These are phyloP conservation scores for Boletellus ananas DNA, from an alignment of 768 basidiomycete genomes.

Conservation along the genomic window DNA sequence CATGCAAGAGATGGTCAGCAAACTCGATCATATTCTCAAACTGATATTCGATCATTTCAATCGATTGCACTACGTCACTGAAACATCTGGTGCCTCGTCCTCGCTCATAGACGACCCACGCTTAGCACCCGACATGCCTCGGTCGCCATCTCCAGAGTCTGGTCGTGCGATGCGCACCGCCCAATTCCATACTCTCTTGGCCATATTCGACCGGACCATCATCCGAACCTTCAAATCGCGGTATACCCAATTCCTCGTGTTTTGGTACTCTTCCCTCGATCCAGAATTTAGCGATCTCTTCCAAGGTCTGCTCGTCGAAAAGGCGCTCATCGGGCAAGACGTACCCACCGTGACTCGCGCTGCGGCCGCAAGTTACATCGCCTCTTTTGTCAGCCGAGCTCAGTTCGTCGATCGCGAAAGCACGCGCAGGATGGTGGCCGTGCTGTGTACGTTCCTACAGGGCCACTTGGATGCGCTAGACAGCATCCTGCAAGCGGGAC, in stretches of 20 bases:
- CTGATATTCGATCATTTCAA: slow-evolving; percentile 86
- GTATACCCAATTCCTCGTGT: slow-evolving; percentile 95
- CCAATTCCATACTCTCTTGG: slow-evolving; percentile 84
- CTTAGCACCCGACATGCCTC: slow-evolving; percentile 20
- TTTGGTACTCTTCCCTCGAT: slow-evolving; percentile 92
- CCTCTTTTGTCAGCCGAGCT: slow-evolving; percentile 87
- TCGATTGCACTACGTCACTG: slow-evolving; percentile 35
- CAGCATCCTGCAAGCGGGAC: slow-evolving; percentile 39
- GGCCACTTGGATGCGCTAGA: slow-evolving; percentile 74
- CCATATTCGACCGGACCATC: slow-evolving; percentile 91
- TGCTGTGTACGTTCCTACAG: slow-evolving; percentile 85
- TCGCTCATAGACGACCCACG: slow-evolving; percentile 8
- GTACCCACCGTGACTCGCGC: slow-evolving; percentile 77
- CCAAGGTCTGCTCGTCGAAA: slow-evolving; percentile 90
- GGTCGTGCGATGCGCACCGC: slow-evolving; percentile 42
- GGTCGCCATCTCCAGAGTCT: slow-evolving; percentile 30
- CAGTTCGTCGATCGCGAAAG: slow-evolving; percentile 75
- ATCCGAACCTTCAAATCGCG: slow-evolving; percentile 95
- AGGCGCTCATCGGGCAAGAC: slow-evolving; percentile 63
- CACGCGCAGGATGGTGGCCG: slow-evolving; percentile 66
- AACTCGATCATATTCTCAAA: slow-evolving; percentile 84
- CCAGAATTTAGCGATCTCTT: slow-evolving; percentile 89
- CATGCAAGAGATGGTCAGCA: slow-evolving; percentile 84
- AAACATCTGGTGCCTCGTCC: slow-evolving; percentile 15
- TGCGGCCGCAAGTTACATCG: slow-evolving; percentile 92